Evolutionary conservation across 805 yeast species (phyloP).

Genomic region (Monosporozyma yasuniensis): DNA sequence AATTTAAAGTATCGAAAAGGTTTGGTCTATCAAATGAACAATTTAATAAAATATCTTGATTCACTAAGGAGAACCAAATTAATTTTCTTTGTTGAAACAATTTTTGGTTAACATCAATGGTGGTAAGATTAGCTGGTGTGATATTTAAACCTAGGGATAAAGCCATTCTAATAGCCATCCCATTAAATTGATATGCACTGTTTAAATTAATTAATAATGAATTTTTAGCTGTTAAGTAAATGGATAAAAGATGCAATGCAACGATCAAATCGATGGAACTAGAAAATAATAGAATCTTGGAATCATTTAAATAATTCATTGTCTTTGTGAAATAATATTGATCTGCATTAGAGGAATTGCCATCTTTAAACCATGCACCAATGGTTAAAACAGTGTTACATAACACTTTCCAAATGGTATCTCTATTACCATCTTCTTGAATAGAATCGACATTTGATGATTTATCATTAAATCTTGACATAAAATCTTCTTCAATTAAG

Average conservation of each 20-base stretch:
- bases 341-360: conserved; percentile 43
- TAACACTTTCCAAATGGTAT: conserved; percentile 43
- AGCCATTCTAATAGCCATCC: conserved; percentile 59
- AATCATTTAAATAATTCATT: conserved; percentile 30
- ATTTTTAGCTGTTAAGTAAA: conserved; percentile 55
- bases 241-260: conserved; percentile 45
- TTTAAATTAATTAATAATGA: conserved; percentile 41
- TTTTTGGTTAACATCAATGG: conserved; percentile 7
- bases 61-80: conserved; percentile 60
- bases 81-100: conserved; percentile 42
- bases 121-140: conserved; percentile 37
- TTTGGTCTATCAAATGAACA: conserved; percentile 22
- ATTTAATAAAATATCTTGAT: conserved; percentile 56
- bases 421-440: neutral
- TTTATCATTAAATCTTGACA: conserved; percentile 27
- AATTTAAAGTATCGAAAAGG: conserved; percentile 2
- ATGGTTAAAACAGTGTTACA: conserved; percentile 51
- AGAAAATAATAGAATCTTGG: conserved; percentile 14
- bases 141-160: conserved; percentile 45
- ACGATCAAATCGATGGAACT: conserved; percentile 49
- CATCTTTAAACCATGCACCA: conserved; percentile 61
- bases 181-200: conserved; percentile 47
- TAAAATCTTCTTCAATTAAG: conserved; percentile 45
- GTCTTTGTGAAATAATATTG: conserved; percentile 48
- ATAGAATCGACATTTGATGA: neutral